Conservation (phyloP, 306 rosid species). For the Dicorynia guianensis region DNA sequence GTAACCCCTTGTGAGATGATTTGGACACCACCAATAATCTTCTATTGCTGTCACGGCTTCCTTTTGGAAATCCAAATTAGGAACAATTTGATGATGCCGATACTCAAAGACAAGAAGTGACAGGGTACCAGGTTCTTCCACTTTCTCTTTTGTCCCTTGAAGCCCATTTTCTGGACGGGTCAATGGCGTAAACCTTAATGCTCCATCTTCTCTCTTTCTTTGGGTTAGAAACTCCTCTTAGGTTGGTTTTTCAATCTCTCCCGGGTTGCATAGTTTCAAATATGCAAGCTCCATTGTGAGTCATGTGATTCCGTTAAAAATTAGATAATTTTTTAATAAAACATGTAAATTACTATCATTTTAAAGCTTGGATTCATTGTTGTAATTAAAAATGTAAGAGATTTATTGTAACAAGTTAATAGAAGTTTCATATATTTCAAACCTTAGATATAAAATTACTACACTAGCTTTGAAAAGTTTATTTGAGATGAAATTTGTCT, state of each 20-base stretch:
- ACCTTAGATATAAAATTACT: too few relatives aligned
- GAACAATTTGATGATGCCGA: conserved; percentile 43
- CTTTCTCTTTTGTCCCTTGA: conserved; percentile 52
- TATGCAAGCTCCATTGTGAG: conserved; percentile 18
- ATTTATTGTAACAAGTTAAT: too few relatives aligned
- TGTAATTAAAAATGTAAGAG: too few relatives aligned
- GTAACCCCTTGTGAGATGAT: conserved; percentile 95
- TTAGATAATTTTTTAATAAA: too few relatives aligned
- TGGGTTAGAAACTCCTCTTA: not conserved
- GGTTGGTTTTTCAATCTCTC: not conserved
- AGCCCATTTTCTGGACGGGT: conserved; percentile 64
- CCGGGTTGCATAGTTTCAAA: conserved; percentile 13
- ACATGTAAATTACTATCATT: too few relatives aligned
- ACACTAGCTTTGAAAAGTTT: too few relatives aligned
- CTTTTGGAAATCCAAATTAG: conserved; percentile 50
- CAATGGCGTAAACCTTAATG: not conserved
- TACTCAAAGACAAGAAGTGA: conserved; percentile 49
- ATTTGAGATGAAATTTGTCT: too few relatives aligned
- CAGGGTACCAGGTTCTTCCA: conserved; percentile 47
- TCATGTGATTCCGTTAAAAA: too few relatives aligned
- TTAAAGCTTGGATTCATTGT: too few relatives aligned
- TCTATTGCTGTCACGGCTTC: conserved; percentile 58
- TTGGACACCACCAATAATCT: conserved; percentile 69
- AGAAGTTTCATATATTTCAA: too few relatives aligned
- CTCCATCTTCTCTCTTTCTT: not conserved